Evolutionary conservation across 257 asterid genomes (phyloP).

Genomic region (Fraxinus quadrangulata): DNA sequence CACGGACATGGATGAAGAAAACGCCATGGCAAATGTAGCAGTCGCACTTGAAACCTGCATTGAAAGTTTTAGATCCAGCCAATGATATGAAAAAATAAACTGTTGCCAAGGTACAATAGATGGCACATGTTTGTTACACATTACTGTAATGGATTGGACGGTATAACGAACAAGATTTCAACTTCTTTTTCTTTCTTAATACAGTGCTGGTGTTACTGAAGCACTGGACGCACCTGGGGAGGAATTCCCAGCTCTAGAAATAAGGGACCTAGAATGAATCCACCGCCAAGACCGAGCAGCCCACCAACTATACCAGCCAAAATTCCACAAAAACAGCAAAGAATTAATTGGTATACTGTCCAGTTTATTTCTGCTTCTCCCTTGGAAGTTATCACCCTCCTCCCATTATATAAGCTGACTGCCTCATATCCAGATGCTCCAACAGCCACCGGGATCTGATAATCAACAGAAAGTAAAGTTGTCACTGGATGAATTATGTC

Average conservation of each 20-base stretch:
- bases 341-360: constrained; percentile 46
- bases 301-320: constrained; percentile 71
- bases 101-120: not conserved
- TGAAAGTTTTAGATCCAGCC: constrained; percentile 14
- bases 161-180: not conserved
- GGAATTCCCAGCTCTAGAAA: constrained; percentile 61
- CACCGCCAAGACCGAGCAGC: constrained; percentile 71
- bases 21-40: constrained; percentile 54
- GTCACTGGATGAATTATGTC: not conserved
- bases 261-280: constrained; percentile 64
- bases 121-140: no score
- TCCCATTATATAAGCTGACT: constrained; percentile 52
- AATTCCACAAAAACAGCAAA: constrained; percentile 54
- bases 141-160: not conserved
- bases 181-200: not conserved
- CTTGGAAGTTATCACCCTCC: constrained; percentile 42
- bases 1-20: constrained; percentile 70
- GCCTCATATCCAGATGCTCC: constrained; percentile 62
- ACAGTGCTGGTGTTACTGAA: not conserved
- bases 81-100: not conserved
- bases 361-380: constrained; percentile 43
- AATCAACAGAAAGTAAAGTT: not conserved
- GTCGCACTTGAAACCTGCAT: constrained; percentile 65
- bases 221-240: constrained; percentile 52
- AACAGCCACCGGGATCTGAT: constrained; percentile 54